Percentiles rank a stretch among this genome's conserved stretches.
phyloP scores from a whole-genome alignment of 345 rosid species.

The Psidium friedrichsthalianum region DNA sequence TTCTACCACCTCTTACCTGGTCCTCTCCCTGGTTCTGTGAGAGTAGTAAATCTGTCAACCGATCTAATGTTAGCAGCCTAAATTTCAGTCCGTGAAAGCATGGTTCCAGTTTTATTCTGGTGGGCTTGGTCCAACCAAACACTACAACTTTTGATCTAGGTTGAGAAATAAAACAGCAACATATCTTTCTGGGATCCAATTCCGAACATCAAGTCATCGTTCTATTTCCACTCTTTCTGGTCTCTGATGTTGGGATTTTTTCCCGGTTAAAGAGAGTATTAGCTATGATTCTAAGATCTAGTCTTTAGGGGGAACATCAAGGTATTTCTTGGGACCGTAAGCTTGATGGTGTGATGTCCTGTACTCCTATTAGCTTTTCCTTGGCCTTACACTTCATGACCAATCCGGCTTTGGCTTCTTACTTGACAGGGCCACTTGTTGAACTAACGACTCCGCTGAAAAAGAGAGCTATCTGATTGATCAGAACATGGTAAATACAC shows the following conservation, averaged over 20 bases:
- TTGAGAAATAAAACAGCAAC: background rate
- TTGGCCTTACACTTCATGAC: background rate
- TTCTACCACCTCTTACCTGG: background rate
- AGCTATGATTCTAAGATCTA: background rate
- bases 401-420: background rate
- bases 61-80: background rate
- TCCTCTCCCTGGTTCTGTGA: background rate
- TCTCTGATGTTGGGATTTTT: background rate
- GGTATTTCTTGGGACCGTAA: background rate
- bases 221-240: background rate
- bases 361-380: background rate
- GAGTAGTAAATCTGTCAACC: background rate
- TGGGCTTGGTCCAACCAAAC: background rate
- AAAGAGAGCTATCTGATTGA: background rate
- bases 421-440: background rate
- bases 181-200: background rate
- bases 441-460: background rate
- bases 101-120: background rate
- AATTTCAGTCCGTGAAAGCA: background rate
- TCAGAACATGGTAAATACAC: background rate
- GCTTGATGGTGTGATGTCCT: background rate
- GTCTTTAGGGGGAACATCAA: background rate
- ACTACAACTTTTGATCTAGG: background rate
- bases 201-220: background rate
- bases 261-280: background rate